Evolutionary conservation across 352 stramenopile species (phyloP).

Genomic region (Phytopythium cucurbitacearum): DNA sequence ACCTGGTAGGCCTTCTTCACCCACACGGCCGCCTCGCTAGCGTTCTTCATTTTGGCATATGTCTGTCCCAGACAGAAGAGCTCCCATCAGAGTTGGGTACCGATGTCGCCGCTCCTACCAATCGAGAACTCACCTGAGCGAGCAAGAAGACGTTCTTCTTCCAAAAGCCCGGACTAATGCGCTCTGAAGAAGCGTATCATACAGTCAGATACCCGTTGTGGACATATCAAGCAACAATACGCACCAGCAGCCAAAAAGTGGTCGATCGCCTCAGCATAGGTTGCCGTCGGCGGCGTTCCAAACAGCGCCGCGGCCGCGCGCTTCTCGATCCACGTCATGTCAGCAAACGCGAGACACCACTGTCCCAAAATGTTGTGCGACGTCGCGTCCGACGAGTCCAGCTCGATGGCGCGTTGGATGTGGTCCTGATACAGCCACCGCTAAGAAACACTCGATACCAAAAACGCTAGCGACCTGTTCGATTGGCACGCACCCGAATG

Average conservation of each 20-base stretch:
- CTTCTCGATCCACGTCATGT: conserved; percentile 79
- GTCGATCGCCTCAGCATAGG: conserved; percentile 58
- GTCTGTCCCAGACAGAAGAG: conserved; percentile 22
- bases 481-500: conserved; percentile 36
- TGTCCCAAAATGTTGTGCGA: conserved; percentile 70
- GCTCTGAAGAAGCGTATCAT: conserved; percentile 26
- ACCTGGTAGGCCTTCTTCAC: conserved; percentile 36
- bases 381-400: conserved; percentile 57
- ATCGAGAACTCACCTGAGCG: conserved; percentile 25
- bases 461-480: neutral
- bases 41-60: conserved; percentile 62
- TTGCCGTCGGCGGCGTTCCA: conserved; percentile 43
- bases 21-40: conserved; percentile 42
- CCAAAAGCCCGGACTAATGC: conserved; percentile 62
- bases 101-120: neutral
- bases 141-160: conserved; percentile 76
- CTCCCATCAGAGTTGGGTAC: no score
- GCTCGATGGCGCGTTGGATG: conserved; percentile 63
- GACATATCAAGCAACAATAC: neutral
- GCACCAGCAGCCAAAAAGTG: conserved; percentile 54
- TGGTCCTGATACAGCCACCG: conserved; percentile 28
- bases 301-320: conserved; percentile 62
- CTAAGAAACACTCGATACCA: neutral
- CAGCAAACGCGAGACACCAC: conserved; percentile 75
- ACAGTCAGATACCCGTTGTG: neutral